Base-by-base conservation (phyloP, 352 stramenopile species). In the Aphanomyces invadans region DNA sequence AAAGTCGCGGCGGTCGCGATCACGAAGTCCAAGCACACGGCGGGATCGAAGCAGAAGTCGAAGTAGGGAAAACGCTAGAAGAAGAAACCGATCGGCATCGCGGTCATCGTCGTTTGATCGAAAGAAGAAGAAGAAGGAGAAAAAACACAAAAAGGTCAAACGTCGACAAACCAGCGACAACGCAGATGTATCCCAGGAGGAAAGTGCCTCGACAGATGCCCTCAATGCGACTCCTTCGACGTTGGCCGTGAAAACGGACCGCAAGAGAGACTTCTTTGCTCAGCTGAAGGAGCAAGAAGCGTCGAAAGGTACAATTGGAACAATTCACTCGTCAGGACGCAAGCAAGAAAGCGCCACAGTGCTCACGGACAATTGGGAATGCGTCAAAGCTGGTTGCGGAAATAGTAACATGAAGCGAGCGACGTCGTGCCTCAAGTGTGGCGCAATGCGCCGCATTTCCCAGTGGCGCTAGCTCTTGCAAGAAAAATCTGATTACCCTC, bases 401-500 rank as follows among this genome's bases (percentile, higher is more conserved):
- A 23, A 66, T 29, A 66, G 59, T 29, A 66, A 66, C 33, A 66
- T 66, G 59, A 66, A 66, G 59, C 45, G 44, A 33, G 59, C 59
- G n/a, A 29, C 32, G 31, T 54, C 59, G 28, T 66, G 59, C 31
- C 17, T 45, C 12, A 66, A 66, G 33, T 66, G 59, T 38, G 59
- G 59, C 17, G 59, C 59, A 23, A 66, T 66, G 59, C 59, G 59
- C 26, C 59, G 59, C 29, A 66, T 66, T 4, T 39, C 59, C 4
- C 28, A 23, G 28, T 66, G 59, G 59, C 59, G 59, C 12, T 66
- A 66, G 29, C 12, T 17, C 23, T 11, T n/a, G 33, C 12, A 36
- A 56, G 5, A 17, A 2, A 17, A 56, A 15, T 26, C 15, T 48
- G 39, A 48, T 48, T n/a, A n/a, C 39, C 17, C n/a, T n/a, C 17